phyloP scores from a whole-genome alignment of 1,284 basidiomycete species.

The Limonomyces culmigenus region DNA sequence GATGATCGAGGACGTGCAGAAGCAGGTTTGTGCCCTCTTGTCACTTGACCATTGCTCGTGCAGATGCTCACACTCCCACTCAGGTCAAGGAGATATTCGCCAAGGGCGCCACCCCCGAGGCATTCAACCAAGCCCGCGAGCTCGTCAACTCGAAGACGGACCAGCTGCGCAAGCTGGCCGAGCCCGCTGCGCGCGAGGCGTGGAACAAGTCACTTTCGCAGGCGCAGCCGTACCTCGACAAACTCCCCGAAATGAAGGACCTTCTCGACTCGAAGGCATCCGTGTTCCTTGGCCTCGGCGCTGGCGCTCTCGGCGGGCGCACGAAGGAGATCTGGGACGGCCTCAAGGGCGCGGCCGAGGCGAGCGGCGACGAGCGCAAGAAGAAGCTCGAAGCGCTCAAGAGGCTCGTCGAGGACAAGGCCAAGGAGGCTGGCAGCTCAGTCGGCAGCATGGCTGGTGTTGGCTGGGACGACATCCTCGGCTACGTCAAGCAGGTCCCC shows the following conservation, averaged over 20 bases:
- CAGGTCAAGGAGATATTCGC: constrained; percentile 13
- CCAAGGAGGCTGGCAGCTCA: constrained; percentile 10
- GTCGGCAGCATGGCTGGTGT: constrained; percentile 2
- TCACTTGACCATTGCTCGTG: not conserved
- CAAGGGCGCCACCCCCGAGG: constrained; percentile 13
- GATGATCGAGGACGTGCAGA: constrained; percentile 14
- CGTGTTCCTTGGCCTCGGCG: constrained; percentile 10
- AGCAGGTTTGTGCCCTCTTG: constrained; percentile 11
- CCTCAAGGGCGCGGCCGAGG: constrained; percentile 12
- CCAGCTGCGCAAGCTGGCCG: constrained; percentile 12
- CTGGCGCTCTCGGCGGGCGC: constrained; percentile 6
- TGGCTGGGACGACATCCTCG: constrained; percentile 10
- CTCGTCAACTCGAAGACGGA: constrained; percentile 14
- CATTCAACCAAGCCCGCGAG: constrained; percentile 11
- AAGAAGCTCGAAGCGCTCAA: constrained; percentile 15
- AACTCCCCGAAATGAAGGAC: constrained; percentile 14
- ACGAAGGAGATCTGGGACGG: constrained; percentile 13
- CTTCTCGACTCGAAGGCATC: constrained; percentile 11
- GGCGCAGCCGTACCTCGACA: constrained; percentile 14
- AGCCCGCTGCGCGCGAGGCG: constrained; percentile 12
- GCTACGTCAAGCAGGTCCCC: constrained; percentile 13
- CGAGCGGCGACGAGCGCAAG: constrained; percentile 12
- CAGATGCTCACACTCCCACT: not conserved
- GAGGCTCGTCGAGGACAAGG: constrained; percentile 14
- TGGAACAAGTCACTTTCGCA: constrained; percentile 15